Evolutionary conservation across 768 basidiomycete genomes (phyloP).

Genomic region (Cyathus striatus): DNA sequence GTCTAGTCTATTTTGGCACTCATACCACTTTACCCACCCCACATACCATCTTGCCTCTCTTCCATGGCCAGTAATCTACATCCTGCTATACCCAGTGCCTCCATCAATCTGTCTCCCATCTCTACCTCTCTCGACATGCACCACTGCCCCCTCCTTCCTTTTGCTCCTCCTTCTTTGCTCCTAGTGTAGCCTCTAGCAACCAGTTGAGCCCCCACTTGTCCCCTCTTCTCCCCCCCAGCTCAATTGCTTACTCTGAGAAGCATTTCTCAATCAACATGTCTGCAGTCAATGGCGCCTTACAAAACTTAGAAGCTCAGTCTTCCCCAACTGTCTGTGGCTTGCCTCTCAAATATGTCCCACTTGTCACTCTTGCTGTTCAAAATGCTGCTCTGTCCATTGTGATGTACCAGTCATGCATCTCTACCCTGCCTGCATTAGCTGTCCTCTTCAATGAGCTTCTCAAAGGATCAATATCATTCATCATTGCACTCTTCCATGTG

Average conservation of each 20-base stretch:
- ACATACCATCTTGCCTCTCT: too few species aligned
- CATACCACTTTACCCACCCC: too few species aligned
- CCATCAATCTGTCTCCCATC: too few species aligned
- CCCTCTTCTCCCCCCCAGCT: conserved; percentile 48
- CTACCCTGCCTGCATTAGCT: conserved; percentile 84
- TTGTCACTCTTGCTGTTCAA: conserved; percentile 88
- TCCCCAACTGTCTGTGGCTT: conserved; percentile 61
- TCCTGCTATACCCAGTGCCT: too few species aligned
- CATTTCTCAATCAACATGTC: conserved; percentile 21
- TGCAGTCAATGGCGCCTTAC: conserved; percentile 24
- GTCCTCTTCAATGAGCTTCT: conserved; percentile 93
- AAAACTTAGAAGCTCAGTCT: conserved; percentile 22
- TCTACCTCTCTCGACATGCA: conserved; percentile 43
- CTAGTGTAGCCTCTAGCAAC: conserved; percentile 26
- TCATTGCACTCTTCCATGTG: conserved; percentile 71
- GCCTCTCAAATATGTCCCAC: conserved; percentile 76
- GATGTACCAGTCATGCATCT: conserved; percentile 97
- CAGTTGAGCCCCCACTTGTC: conserved; percentile 36
- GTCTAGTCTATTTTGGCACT: too few species aligned
- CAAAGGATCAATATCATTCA: conserved; percentile 88
- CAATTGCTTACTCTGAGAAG: conserved; percentile 37
- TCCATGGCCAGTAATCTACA: too few species aligned
- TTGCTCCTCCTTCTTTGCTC: conserved; percentile 43
- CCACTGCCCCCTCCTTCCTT: conserved; percentile 55
- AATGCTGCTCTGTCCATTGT: conserved; percentile 95